phyloP scores from a whole-genome alignment of 225 moss, liverwort and hornwort species.

The Takakia lepidozioides region DNA sequence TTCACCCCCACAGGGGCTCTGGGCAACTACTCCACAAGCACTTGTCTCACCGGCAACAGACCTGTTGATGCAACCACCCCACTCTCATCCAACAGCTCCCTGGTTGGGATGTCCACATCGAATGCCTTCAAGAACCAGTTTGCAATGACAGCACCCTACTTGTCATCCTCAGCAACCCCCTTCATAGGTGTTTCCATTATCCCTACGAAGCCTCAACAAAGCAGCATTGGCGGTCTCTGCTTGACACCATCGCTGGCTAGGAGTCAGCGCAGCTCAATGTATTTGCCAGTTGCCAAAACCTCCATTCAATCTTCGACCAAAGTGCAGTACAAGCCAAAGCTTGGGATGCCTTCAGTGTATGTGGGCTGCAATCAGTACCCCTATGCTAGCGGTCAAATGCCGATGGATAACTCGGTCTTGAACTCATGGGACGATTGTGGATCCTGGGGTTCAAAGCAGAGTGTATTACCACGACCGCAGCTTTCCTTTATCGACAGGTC shows the following conservation, averaged over 20 bases:
- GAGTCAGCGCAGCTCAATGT: constrained; percentile 33
- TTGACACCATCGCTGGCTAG: constrained; percentile 20
- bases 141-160: constrained; percentile 45
- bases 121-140: constrained; percentile 47
- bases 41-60: constrained; percentile 39
- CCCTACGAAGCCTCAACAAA: constrained; percentile 36
- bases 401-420: constrained; percentile 20
- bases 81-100: constrained; percentile 38
- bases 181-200: constrained; percentile 29
- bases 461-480: constrained; percentile 42
- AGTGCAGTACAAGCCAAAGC: constrained; percentile 24
- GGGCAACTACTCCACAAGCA: constrained; percentile 32
- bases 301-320: constrained; percentile 35
- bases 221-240: constrained; percentile 35
- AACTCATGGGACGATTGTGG: constrained; percentile 50
- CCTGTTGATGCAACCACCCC: constrained; percentile 44
- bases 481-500: constrained; percentile 61
- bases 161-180: constrained; percentile 37
- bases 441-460: constrained; percentile 53
- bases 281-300: constrained; percentile 34
- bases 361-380: constrained; percentile 13
- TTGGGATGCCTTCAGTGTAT: no score
- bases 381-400: constrained; percentile 11
- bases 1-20: constrained; percentile 37
- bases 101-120: constrained; percentile 34